Percentiles rank a stretch among this genome's conserved stretches.
These are phyloP conservation scores for Raffaelea arxii DNA, from an alignment of 2,329 filamentous ascomycete species.

Conservation along the genomic window DNA sequence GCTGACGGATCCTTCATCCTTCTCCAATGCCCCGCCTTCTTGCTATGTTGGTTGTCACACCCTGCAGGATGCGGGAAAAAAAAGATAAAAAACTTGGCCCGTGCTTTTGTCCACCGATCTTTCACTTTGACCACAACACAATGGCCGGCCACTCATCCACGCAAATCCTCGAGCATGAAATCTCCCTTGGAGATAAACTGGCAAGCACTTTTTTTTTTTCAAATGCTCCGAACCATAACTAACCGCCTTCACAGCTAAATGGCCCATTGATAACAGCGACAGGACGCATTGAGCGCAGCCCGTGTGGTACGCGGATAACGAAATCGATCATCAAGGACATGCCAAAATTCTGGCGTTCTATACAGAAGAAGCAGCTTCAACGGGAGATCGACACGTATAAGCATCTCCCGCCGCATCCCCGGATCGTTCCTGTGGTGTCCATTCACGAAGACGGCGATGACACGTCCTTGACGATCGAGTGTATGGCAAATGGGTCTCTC, in stretches of 20 bases:
- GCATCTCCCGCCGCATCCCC: background rate
- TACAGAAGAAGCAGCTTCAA: constrained; percentile 1
- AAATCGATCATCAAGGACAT: background rate
- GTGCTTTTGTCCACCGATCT: background rate
- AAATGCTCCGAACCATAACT: background rate
- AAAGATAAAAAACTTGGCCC: too few species aligned
- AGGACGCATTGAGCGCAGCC: background rate
- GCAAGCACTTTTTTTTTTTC: background rate
- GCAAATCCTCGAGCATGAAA: background rate
- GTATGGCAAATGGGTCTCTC: background rate
- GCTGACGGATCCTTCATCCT: too few species aligned
- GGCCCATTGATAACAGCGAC: background rate
- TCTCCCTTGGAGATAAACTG: background rate
- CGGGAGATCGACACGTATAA: constrained; percentile 1
- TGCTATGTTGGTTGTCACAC: too few species aligned
- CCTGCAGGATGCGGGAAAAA: too few species aligned
- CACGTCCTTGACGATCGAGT: background rate
- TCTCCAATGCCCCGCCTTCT: too few species aligned
- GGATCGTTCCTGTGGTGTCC: background rate
- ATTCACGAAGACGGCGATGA: background rate
- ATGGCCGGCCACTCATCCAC: background rate
- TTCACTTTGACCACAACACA: background rate
- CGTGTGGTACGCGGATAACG: background rate
- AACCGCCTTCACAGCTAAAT: background rate
- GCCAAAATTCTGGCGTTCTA: background rate